Base-by-base conservation (phyloP, 306 rosid species). In the Abrus precatorius region DNA sequence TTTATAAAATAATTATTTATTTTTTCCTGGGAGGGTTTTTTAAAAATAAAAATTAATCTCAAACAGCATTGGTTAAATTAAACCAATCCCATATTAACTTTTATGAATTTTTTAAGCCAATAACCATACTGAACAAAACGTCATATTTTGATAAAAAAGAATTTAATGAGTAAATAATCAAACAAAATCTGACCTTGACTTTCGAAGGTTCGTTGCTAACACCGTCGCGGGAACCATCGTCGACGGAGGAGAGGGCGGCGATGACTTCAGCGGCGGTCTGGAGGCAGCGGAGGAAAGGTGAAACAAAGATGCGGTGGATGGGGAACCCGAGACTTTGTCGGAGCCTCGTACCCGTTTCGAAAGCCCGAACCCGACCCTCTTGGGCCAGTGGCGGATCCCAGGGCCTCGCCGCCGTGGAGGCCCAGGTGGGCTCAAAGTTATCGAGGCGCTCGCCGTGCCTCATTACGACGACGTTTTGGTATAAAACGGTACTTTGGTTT, bases 251-350 rank as follows among this genome's bases (percentile, higher is more conserved):
- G 71, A 93, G 89, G 0, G 89, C 93, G 5, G 75, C 7, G 40
- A 86, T 75, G 27, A 83, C 84, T 74, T 87, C 78, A 2, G 43
- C 67, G 59, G 99, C 94, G 60, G 99, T 91, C 84, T 95, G 91
- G 44, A 93, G 76, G 79, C 99, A 93, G 38, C 99, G 99, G 41
- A 91, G 81, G 72, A 95, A 95, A 0, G 99, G 99, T 10, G 99
- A 95, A 4, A 88, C 99, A 40, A 93, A 85, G 75, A 93, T 80
- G 40, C 96, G 86, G 38, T 87, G 86, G 63, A 91, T 78, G 7
- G 97, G 91, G 68, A 90, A 90, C 1, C 87, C 94, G 74, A 88
- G 70, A 20, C 34, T 34, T 14, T 43, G 20, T 1, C 85, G 77
- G 84, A 95, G 80, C 56, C 27, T 72, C 67, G 36, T 76, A 8